These are phyloP conservation scores for Periconia sp. DNA, from an alignment of 2,329 filamentous ascomycete genomes.

Conservation along the genomic window DNA sequence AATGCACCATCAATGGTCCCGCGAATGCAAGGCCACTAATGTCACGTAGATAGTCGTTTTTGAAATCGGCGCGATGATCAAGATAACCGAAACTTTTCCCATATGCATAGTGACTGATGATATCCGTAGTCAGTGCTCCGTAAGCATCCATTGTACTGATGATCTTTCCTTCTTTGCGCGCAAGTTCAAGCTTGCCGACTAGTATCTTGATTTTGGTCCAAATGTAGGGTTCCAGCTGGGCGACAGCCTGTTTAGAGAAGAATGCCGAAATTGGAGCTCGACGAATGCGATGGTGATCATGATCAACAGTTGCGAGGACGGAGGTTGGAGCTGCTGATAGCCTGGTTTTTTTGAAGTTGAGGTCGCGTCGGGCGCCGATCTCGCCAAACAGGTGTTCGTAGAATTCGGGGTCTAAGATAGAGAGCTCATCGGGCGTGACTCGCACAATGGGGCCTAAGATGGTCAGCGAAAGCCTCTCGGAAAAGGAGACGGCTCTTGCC, in stretches of 20 bases:
- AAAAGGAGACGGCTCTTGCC: constrained; percentile 3
- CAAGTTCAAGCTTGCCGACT: constrained; percentile 7
- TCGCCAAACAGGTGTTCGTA: constrained; percentile 12
- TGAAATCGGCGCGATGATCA: neutral
- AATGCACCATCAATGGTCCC: neutral
- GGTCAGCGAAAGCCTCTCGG: neutral
- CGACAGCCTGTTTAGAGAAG: constrained; percentile 32
- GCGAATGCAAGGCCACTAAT: constrained; percentile 2
- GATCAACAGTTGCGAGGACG: constrained; percentile 17
- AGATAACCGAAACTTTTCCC: constrained; percentile 11
- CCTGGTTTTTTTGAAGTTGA: neutral
- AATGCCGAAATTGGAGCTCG: constrained; percentile 27
- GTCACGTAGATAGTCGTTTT: constrained; percentile 1
- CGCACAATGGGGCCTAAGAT: constrained; percentile 23
- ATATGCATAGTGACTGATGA: constrained; percentile 19
- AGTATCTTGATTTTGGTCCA: constrained; percentile 12
- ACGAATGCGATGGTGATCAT: constrained; percentile 31
- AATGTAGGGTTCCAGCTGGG: constrained; percentile 24
- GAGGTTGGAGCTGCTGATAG: neutral
- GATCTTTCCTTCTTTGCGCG: constrained; percentile 4
- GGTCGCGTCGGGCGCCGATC: constrained; percentile 7
- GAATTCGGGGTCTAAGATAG: constrained; percentile 23
- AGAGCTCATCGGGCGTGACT: constrained; percentile 22
- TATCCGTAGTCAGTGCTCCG: constrained; percentile 15
- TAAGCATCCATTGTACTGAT: constrained; percentile 6